Evolutionary conservation across 257 asterid genomes (phyloP), one percentile per base, ranked within the genome.

Genomic region (Salvia rosmarinus): DNA sequence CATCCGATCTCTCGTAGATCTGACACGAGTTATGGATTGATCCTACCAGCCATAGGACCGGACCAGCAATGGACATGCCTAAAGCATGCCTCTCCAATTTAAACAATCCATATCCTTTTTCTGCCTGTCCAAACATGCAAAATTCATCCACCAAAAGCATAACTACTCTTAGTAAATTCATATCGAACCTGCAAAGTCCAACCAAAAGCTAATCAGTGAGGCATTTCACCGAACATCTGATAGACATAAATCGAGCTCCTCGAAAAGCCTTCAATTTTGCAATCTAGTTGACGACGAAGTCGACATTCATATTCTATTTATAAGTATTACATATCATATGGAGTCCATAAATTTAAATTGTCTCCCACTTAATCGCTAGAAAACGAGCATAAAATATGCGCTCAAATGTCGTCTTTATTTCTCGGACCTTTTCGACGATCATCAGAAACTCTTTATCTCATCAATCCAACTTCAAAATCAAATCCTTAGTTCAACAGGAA

Each of bases 11-110:
- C 82, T 95, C 98, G 16, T 95, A 95, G 50, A 91, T 85, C 76
- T 95, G 99, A 52, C 98, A 91, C 0, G 96, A 84, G 70, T 91
- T 91, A 12, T 83, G 95, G 73, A 89, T 82, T 13, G 98, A 91
- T 52, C 99, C 99, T 2, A 95, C 62, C 47, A 89, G 63, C 99
- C 99, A 91, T 3, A 95, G 71, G 25, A 69, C 80, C 7, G 96
- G 82, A 28, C 97, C 99, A 1, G 95, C 98, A 16, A 91, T 69
- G 19, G 85, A 75, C 88, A 91, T 76, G 78, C 85, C 79, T n/a
- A 88, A 71, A 37, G 88, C 95, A 35, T 78, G 81, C 23, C 72
- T 75, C 83, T 86, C 96, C 74, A 84, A 21, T 79, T 64, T 71
- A 28, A 43, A 37, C n/a, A 55, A 20, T 13, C 71, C 82, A 23